Evolutionary conservation across 2,329 filamentous ascomycete genomes (phyloP).

Genomic region (Fusarium burgessii): DNA sequence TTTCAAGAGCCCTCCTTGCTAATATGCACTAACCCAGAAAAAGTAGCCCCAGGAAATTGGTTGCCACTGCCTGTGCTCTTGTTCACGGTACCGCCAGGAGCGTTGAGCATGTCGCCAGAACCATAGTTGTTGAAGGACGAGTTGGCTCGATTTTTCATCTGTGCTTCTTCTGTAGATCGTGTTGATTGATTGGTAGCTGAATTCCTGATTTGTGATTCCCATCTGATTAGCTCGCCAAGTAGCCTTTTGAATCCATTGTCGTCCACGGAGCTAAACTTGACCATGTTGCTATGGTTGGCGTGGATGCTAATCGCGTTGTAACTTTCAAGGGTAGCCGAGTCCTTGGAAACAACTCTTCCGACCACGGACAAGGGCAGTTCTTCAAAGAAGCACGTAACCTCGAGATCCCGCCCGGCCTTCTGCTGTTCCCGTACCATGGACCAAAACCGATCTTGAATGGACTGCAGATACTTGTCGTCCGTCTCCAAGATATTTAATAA

Average conservation of each 20-base stretch:
- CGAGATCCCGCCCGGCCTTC: conserved; percentile 31
- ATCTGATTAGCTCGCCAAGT: conserved; percentile 32
- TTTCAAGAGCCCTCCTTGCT: neutral
- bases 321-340: conserved; percentile 49
- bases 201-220: conserved; percentile 1
- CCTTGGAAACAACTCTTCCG: conserved; percentile 46
- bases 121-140: neutral
- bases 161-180: no score
- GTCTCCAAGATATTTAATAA: conserved; percentile 47
- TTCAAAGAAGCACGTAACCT: conserved; percentile 53
- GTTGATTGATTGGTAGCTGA: neutral
- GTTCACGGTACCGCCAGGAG: neutral
- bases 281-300: conserved; percentile 44
- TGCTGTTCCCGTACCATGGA: conserved; percentile 44
- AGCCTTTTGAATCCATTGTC: conserved; percentile 45
- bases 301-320: conserved; percentile 47
- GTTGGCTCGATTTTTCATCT: neutral
- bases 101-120: neutral
- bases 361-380: conserved; percentile 46
- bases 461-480: conserved; percentile 44
- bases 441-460: conserved; percentile 45
- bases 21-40: neutral
- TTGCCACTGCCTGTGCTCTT: neutral
- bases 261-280: conserved; percentile 31
- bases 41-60: neutral